A percentile compares a stretch with the other conserved stretches of the same genome.
Evolutionary conservation across 108 stramenopile species (phyloP).

Genomic region (Mayamaea pseudoterrestris): DNA sequence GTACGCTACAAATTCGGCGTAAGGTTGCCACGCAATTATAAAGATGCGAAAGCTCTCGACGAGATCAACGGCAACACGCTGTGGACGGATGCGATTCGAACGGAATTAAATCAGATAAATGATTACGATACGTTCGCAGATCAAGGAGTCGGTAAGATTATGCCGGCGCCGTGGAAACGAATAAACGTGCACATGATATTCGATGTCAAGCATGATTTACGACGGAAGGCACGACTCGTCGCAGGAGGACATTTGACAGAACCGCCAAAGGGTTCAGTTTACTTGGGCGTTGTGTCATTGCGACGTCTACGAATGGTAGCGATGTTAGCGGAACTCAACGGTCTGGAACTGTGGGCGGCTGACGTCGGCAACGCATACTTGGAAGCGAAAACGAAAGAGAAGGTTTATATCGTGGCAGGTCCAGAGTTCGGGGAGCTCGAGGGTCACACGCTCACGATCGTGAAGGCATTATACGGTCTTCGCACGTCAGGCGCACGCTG

Average conservation of each 20-base stretch:
- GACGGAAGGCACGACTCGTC: conserved; percentile 21
- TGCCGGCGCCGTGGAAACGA: too few species aligned
- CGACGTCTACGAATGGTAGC: conserved; percentile 3
- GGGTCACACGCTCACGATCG: conserved; percentile 6
- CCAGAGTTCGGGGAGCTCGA: conserved; percentile 10
- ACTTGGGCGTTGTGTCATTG: conserved; percentile 20
- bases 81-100: too few species aligned
- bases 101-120: too few species aligned
- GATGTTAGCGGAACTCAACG: conserved; percentile 13
- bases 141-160: too few species aligned
- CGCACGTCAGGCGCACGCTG: conserved; percentile 1
- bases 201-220: conserved; percentile 24
- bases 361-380: conserved; percentile 20
- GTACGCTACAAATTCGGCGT: too few species aligned
- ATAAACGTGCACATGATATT: conserved; percentile 24
- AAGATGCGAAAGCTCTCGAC: too few species aligned
- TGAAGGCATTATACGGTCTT: conserved; percentile 15
- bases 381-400: conserved; percentile 6
- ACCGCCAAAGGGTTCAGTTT: conserved; percentile 12
- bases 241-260: conserved; percentile 21
- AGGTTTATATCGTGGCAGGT: conserved; percentile 13
- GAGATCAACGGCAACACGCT: too few species aligned
- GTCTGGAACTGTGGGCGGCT: conserved; percentile 1
- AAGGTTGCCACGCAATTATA: too few species aligned
- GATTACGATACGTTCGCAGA: too few species aligned